phyloP scores from a whole-genome alignment of 2,329 filamentous ascomycete genomes.

The Geosmithia putterillii region DNA sequence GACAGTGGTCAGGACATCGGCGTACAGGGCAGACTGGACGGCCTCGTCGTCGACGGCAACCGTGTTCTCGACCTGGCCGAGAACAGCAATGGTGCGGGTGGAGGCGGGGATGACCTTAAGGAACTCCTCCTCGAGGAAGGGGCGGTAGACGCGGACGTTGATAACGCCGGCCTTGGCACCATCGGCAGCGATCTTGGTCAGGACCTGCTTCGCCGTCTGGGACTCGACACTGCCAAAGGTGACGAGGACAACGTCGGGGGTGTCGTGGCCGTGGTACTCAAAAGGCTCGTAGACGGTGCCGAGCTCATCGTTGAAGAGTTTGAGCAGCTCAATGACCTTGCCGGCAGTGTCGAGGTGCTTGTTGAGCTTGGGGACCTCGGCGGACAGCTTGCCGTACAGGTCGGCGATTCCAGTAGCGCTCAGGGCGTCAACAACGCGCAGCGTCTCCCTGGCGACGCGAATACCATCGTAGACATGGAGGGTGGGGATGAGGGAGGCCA shows the following conservation, averaged over 20 bases:
- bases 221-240: slow-evolving; percentile 89
- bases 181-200: slow-evolving; percentile 56
- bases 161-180: slow-evolving; percentile 76
- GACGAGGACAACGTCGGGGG: slow-evolving; percentile 73
- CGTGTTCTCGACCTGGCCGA: slow-evolving; percentile 76
- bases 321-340: slow-evolving; percentile 58
- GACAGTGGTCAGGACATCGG: slow-evolving; percentile 79
- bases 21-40: slow-evolving; percentile 74
- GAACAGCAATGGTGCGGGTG: slow-evolving; percentile 64
- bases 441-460: slow-evolving; percentile 68
- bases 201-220: slow-evolving; percentile 73
- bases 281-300: slow-evolving; percentile 89
- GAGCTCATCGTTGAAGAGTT: slow-evolving; percentile 76
- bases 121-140: slow-evolving; percentile 92
- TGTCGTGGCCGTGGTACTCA: slow-evolving; percentile 79
- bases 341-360: slow-evolving; percentile 62
- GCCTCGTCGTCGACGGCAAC: slow-evolving; percentile 61
- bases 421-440: slow-evolving; percentile 70
- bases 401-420: slow-evolving; percentile 58
- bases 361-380: slow-evolving; percentile 47
- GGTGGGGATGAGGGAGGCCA: slow-evolving; percentile 68
- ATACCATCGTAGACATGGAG: slow-evolving; percentile 85
- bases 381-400: slow-evolving; percentile 54
- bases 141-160: slow-evolving; percentile 86
- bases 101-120: slow-evolving; percentile 67